Base-by-base conservation (phyloP, 108 stramenopile species). In the Cyclotella cryptica region DNA sequence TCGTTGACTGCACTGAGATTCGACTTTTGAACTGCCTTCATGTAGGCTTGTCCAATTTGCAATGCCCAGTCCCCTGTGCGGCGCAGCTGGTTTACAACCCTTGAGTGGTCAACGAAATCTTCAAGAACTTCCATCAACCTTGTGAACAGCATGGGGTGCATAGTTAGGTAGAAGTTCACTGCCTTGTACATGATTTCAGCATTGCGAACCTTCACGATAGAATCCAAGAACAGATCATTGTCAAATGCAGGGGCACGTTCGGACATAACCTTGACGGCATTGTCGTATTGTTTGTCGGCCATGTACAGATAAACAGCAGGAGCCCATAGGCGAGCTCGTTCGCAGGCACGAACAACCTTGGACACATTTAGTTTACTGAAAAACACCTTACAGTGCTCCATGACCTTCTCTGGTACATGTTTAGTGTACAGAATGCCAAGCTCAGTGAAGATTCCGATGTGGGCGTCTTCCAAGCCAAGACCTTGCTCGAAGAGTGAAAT, bases 311-410 rank as follows among this genome's bases (percentile, higher is more conserved):
- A 99, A 26, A 98, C 98, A 45, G 98, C 95, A 84, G 98, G 98
- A 22, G 88, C 57, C 94, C 91, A 99, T 49, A 98, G 85, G 70
- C 98, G 90, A 60, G 98, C 99, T 68, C 94, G 91, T 86, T 99
- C 98, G 77, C 98, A 99, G 9, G 99, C 98, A 22, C 96, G 93
- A n/a, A 99, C 94, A 73, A 99, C 83, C 89, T 98, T 98, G 74
- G 96, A 91, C 4, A 98, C 93, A 88, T 99, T 99, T 84, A 98
- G 90, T 75, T 97, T 98, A 80, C 76, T 89, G 86, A 94, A 96
- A 90, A 98, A 99, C 29, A 98, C 96, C 90, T 98, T 98, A 94
- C 98, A 90, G 84, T 99, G 99, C 62, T 99, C 98, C 98, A 99
- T 99, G 59, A 98, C 94, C 90, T 98, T 98, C 42, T 92, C 96